A percentile compares a stretch with the other conserved stretches of the same genome.
phyloP scores from a whole-genome alignment of 768 basidiomycete species.

The Rickenella mellea region DNA sequence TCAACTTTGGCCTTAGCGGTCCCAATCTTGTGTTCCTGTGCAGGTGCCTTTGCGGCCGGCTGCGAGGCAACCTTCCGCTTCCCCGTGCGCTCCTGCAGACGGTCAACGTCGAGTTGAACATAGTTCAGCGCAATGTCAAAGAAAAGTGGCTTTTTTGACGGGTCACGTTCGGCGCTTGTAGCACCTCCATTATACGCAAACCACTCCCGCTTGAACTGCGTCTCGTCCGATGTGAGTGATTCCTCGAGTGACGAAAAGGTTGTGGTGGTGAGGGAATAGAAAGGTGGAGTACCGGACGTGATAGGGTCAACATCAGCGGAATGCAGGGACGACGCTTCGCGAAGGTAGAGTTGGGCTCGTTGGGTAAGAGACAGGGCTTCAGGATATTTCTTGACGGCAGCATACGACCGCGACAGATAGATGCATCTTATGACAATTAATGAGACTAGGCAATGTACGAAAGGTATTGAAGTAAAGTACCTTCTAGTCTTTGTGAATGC shows the following conservation, averaged over 20 bases:
- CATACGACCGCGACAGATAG: conserved; percentile 71
- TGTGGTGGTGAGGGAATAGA: conserved; percentile 42
- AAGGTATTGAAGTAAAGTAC: conserved; percentile 26
- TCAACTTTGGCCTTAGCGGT: conserved; percentile 46
- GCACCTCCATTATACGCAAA: conserved; percentile 66
- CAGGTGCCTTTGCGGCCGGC: conserved; percentile 13
- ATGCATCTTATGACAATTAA: conserved; percentile 40
- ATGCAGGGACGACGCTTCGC: conserved; percentile 55
- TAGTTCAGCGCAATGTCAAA: conserved; percentile 95
- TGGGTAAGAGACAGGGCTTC: conserved; percentile 65
- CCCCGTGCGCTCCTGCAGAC: conserved; percentile 62
- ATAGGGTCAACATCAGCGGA: conserved; percentile 39
- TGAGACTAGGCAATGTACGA: neutral
- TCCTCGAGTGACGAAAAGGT: conserved; percentile 45
- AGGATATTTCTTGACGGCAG: conserved; percentile 57
- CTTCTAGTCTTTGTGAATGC: conserved; percentile 68
- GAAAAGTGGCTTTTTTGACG: conserved; percentile 76
- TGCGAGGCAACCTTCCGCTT: conserved; percentile 27
- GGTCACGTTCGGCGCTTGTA: conserved; percentile 26
- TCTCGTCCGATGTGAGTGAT: conserved; percentile 34
- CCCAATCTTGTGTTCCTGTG: conserved; percentile 34
- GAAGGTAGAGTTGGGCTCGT: conserved; percentile 62
- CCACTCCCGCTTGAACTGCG: conserved; percentile 64
- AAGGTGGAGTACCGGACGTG: conserved; percentile 28
- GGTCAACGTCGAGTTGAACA: conserved; percentile 76